phyloP scores from a whole-genome alignment of 2,329 filamentous ascomycete genomes.

The Alternaria arbusti region DNA sequence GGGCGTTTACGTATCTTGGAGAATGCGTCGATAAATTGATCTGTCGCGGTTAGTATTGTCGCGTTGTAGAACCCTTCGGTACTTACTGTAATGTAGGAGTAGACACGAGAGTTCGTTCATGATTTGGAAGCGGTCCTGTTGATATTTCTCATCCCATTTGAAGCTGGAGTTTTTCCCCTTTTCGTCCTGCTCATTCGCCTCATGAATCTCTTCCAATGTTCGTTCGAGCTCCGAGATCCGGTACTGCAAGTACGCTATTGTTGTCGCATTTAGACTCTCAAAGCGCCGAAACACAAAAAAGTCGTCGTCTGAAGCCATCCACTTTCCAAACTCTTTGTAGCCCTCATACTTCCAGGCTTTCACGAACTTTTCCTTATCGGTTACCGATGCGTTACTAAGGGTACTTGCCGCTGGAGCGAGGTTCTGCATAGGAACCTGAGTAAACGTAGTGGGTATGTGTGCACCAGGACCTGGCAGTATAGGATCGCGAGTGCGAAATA shows the following conservation, averaged over 20 bases:
- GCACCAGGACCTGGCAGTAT: no score
- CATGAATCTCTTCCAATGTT: background rate
- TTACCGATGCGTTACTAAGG: no score
- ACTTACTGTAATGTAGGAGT: no score
- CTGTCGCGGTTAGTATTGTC: no score
- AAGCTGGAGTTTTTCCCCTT: slow-evolving; percentile 20
- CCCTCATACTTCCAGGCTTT: slow-evolving; percentile 33
- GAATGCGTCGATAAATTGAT: no score
- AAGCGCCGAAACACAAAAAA: slow-evolving; percentile 41
- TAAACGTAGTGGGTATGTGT: no score
- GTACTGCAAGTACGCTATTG: slow-evolving; percentile 34
- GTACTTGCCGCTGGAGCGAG: no score
- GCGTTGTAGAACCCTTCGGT: no score
- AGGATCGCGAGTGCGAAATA: no score
- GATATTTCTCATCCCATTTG: slow-evolving; percentile 15
- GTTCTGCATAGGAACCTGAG: no score
- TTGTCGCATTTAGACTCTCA: slow-evolving; percentile 28
- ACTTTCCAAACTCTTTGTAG: slow-evolving; percentile 32
- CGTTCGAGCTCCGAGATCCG: slow-evolving; percentile 22
- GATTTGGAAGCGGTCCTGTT: slow-evolving; percentile 12
- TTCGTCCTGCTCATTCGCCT: background rate
- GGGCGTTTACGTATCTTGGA: no score
- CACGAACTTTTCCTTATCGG: background rate
- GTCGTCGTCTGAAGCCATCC: slow-evolving; percentile 40
- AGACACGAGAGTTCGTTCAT: slow-evolving; percentile 21